A percentile compares a stretch with the other conserved stretches of the same genome.
Conservation (phyloP, 2,329 filamentous ascomycete genomes). For the Tolypocladium tropicale region DNA sequence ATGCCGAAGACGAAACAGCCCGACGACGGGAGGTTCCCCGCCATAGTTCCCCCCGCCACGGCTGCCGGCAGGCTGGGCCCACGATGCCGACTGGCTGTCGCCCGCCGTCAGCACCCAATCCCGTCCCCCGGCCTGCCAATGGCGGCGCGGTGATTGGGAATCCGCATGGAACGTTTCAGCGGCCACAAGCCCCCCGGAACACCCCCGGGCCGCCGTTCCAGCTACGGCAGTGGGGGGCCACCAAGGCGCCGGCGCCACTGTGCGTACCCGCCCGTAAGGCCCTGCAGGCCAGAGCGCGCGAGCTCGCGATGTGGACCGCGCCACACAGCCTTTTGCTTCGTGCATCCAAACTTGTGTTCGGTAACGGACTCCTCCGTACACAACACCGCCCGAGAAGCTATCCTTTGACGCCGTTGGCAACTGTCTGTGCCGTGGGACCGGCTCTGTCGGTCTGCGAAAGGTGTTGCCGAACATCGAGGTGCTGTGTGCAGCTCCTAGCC, state of each 20-base stretch:
- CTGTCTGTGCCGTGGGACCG: not conserved
- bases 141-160: slow-evolving; percentile 5
- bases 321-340: not conserved
- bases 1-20: too few relatives aligned
- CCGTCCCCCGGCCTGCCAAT: slow-evolving; percentile 5
- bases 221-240: not conserved
- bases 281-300: not conserved
- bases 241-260: not conserved
- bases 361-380: not conserved
- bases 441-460: not conserved
- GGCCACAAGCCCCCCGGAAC: slow-evolving; percentile 3
- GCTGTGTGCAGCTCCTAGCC: not conserved
- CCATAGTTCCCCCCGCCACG: too few relatives aligned
- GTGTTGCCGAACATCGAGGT: not conserved
- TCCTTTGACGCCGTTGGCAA: not conserved
- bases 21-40: too few relatives aligned
- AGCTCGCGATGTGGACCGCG: not conserved
- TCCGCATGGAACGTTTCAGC: slow-evolving; percentile 17
- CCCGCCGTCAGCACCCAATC: not conserved
- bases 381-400: not conserved
- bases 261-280: not conserved
- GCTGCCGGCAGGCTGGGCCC: not conserved
- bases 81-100: not conserved
- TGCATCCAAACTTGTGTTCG: not conserved
- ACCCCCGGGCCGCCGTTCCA: too few relatives aligned